Percentiles rank a stretch among this genome's conserved stretches.
These are phyloP conservation scores for Umbelopsis ramanniana DNA, from an alignment of 192 early-diverging fungal species.

Conservation along the genomic window DNA sequence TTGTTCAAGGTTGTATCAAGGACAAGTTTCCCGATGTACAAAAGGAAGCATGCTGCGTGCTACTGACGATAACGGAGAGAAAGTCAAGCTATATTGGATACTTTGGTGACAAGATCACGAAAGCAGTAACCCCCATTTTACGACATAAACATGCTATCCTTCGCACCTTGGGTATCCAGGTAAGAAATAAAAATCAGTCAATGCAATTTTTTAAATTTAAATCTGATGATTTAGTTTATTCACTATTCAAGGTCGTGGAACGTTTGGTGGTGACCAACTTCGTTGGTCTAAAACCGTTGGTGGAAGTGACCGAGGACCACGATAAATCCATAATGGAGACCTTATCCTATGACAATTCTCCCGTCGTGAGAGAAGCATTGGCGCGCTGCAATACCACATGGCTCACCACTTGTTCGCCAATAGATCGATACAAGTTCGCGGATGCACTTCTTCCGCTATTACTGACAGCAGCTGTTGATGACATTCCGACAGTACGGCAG, in stretches of 20 bases:
- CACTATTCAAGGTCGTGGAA: not conserved
- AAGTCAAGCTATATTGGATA: constrained; percentile 6
- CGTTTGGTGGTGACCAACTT: not conserved
- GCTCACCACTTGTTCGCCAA: not conserved
- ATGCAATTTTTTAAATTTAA: not conserved
- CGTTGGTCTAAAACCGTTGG: not conserved
- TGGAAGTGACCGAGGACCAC: not conserved
- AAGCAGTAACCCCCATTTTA: not conserved
- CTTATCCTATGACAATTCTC: not conserved
- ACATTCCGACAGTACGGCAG: not conserved
- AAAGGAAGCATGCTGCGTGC: not conserved
- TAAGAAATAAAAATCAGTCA: not conserved
- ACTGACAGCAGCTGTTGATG: not conserved
- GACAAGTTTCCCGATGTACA: constrained; percentile 11
- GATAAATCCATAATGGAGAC: constrained; percentile 2
- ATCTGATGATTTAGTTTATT: not conserved
- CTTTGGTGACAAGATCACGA: not conserved
- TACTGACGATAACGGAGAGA: not conserved
- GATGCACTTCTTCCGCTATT: not conserved
- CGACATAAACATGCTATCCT: constrained; percentile 8
- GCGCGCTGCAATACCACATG: not conserved
- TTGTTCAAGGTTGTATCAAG: not conserved
- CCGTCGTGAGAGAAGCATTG: not conserved
- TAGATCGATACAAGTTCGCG: constrained; percentile 12
- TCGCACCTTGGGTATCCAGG: not conserved